phyloP scores from a whole-genome alignment of 1,284 basidiomycete genomes.

The Bjerkandera adusta region DNA sequence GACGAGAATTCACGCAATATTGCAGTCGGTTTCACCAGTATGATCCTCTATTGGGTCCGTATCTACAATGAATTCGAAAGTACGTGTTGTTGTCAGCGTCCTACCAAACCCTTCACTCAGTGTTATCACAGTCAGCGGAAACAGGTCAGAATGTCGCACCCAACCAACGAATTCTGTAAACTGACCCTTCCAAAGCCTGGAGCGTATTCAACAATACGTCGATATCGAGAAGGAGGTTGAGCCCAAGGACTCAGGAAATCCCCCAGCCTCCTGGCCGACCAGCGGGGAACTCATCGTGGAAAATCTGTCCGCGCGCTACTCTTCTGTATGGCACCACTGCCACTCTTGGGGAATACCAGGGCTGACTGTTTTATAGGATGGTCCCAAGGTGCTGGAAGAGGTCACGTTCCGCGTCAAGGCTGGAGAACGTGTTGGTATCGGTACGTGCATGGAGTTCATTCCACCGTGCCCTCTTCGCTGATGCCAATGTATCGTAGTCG shows the following conservation, averaged over 20 bases:
- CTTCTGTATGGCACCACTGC: too few relatives aligned
- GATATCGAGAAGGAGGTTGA: slow-evolving; percentile 10
- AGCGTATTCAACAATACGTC: slow-evolving; percentile 10
- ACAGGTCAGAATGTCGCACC: slow-evolving; percentile 2
- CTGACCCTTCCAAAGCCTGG: not conserved
- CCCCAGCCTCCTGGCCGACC: slow-evolving; percentile 10
- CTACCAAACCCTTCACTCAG: too few relatives aligned
- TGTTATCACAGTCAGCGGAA: slow-evolving; percentile 8
- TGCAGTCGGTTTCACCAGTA: not conserved
- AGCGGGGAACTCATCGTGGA: slow-evolving; percentile 8
- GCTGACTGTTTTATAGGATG: slow-evolving; percentile 22
- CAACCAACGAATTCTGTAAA: not conserved
- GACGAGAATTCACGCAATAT: slow-evolving; percentile 35
- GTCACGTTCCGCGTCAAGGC: slow-evolving; percentile 45
- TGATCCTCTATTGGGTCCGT: slow-evolving; percentile 54
- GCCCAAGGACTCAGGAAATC: slow-evolving; percentile 3
- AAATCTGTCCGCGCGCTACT: slow-evolving; percentile 9
- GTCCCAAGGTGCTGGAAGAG: slow-evolving; percentile 44
- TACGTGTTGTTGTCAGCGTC: slow-evolving; percentile 18
- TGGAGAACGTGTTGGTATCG: slow-evolving; percentile 52
- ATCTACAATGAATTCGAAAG: slow-evolving; percentile 54
- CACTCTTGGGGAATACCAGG: not conserved
- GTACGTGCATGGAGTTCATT: slow-evolving; percentile 22
- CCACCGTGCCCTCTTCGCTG: slow-evolving; percentile 18
- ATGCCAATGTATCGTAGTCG: slow-evolving; percentile 39